Percentiles rank a stretch among this genome's conserved stretches.
phyloP scores from a whole-genome alignment of 495 filamentous ascomycete species.

The Neurospora africana region DNA sequence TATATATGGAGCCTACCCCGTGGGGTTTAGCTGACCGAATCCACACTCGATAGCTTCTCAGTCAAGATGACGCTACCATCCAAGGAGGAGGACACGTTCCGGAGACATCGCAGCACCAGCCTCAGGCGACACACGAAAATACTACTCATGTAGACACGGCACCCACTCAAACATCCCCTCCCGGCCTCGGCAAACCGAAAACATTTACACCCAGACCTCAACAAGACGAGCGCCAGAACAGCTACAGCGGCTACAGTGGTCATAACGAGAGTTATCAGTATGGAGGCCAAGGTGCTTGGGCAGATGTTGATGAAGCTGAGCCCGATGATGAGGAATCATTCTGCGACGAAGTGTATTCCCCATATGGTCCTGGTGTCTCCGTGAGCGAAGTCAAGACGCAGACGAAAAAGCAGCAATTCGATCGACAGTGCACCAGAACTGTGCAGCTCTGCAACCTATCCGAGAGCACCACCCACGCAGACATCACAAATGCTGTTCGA shows the following conservation, averaged over 20 bases:
- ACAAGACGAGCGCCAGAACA: neutral
- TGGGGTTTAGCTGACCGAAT: constrained; percentile 5
- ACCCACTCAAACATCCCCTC: constrained; percentile 1
- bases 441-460: constrained; percentile 53
- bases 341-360: constrained; percentile 12
- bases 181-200: constrained; percentile 1
- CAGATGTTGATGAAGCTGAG: constrained; percentile 12
- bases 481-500: constrained; percentile 54
- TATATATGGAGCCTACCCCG: neutral
- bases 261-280: constrained; percentile 1
- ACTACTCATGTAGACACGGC: constrained; percentile 12
- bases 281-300: constrained; percentile 16
- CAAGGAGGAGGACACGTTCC: constrained; percentile 7
- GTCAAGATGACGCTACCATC: constrained; percentile 33
- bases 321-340: constrained; percentile 16
- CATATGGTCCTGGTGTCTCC: constrained; percentile 6
- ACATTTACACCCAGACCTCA: neutral
- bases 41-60: constrained; percentile 34
- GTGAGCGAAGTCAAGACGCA: constrained; percentile 12
- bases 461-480: constrained; percentile 52
- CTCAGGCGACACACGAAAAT: constrained; percentile 16
- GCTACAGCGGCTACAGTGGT: neutral
- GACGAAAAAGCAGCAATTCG: constrained; percentile 14
- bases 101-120: constrained; percentile 7
- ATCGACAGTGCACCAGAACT: constrained; percentile 47